Percentiles rank a stretch among this genome's conserved stretches.
Conservation (phyloP, 768 basidiomycete species). For the Leccinum boreale region DNA sequence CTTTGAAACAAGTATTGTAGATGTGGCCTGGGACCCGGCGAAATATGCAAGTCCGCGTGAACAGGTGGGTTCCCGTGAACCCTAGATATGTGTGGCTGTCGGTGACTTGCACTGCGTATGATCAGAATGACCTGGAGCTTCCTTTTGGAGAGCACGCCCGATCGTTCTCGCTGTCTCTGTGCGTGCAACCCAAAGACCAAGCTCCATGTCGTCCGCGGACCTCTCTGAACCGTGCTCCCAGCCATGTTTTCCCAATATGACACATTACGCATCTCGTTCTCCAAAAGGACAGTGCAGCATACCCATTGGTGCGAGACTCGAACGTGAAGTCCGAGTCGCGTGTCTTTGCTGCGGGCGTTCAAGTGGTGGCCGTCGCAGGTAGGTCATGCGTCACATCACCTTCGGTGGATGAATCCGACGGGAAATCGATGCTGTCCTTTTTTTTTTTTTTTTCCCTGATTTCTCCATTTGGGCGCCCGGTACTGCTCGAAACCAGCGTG, state of each 20-base stretch:
- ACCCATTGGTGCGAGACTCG: slow-evolving; percentile 1
- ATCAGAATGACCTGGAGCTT: slow-evolving; percentile 1
- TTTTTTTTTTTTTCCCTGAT: not conserved
- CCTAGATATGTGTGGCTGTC: not conserved
- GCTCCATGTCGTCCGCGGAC: slow-evolving; percentile 22
- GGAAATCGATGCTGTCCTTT: slow-evolving; percentile 1
- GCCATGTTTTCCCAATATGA: slow-evolving; percentile 8
- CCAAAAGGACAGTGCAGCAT: slow-evolving; percentile 4
- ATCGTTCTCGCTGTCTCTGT: slow-evolving; percentile 9
- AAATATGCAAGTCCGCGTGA: slow-evolving; percentile 3
- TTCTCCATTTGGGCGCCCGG: slow-evolving; percentile 5
- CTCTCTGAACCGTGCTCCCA: slow-evolving; percentile 11
- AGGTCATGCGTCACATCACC: slow-evolving; percentile 1
- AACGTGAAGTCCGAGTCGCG: slow-evolving; percentile 3
- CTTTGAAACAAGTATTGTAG: not conserved
- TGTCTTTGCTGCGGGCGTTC: slow-evolving; percentile 1
- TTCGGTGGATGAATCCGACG: slow-evolving; percentile 1
- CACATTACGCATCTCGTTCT: slow-evolving; percentile 12
- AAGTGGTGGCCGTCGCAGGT: not conserved
- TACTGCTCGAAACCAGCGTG: not conserved
- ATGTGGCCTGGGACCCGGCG: slow-evolving; percentile 1
- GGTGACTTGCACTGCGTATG: slow-evolving; percentile 5
- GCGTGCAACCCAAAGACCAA: slow-evolving; percentile 14
- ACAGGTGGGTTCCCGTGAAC: slow-evolving; percentile 3
- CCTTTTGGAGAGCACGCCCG: slow-evolving; percentile 13